These are phyloP conservation scores for Neophaeococcomyces aloes DNA, from an alignment of 2,329 filamentous ascomycete genomes.

Conservation along the genomic window DNA sequence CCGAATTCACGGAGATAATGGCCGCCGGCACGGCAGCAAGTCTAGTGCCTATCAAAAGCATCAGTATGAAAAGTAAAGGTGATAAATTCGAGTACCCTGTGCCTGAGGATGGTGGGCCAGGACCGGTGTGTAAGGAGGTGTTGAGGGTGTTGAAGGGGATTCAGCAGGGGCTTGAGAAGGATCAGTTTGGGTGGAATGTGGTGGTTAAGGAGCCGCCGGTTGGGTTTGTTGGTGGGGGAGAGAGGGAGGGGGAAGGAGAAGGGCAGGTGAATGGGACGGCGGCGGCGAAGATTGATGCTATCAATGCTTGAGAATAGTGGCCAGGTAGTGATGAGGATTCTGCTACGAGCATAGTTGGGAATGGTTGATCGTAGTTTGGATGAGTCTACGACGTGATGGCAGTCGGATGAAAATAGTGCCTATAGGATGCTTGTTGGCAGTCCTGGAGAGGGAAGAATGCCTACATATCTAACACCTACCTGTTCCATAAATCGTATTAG, in stretches of 20 bases:
- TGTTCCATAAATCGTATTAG: no score
- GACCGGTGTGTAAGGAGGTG: slow-evolving; percentile 61
- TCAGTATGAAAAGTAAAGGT: slow-evolving; percentile 56
- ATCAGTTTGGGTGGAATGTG: slow-evolving; percentile 62
- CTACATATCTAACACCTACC: no score
- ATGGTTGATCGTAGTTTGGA: no score
- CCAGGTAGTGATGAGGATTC: no score
- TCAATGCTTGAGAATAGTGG: not conserved
- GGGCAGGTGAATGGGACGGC: not conserved
- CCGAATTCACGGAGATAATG: slow-evolving; percentile 65
- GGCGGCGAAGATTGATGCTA: not conserved
- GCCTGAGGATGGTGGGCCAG: slow-evolving; percentile 48
- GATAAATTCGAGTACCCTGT: slow-evolving; percentile 47
- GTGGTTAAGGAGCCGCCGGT: slow-evolving; percentile 26
- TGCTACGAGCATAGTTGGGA: no score
- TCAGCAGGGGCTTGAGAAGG: slow-evolving; percentile 68
- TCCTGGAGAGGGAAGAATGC: no score
- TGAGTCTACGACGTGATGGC: no score
- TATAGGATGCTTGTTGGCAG: no score
- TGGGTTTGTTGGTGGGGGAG: slow-evolving; percentile 14
- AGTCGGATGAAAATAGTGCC: no score
- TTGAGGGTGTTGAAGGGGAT: slow-evolving; percentile 71
- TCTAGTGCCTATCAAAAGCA: slow-evolving; percentile 82
- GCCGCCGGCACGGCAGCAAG: slow-evolving; percentile 87
- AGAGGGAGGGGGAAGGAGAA: not conserved